Conservation (phyloP, 2,329 filamentous ascomycete species). For the Xylaria arbuscula region DNA sequence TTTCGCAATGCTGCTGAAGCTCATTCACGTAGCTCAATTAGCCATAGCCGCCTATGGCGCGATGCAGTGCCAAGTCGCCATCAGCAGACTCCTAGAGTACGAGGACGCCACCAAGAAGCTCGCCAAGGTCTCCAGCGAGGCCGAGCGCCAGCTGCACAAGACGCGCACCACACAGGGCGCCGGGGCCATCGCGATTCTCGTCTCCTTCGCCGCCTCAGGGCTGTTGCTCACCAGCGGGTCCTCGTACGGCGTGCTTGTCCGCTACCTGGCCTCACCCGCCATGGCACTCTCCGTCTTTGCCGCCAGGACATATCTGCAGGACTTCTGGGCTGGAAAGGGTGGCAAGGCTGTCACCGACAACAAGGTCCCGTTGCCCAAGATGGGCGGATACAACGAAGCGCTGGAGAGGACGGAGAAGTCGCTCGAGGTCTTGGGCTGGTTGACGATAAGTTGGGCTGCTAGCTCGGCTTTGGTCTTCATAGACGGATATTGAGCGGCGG, state of each 20-base stretch:
- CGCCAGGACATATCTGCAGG: slow-evolving; percentile 39
- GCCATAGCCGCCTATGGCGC: slow-evolving; percentile 56
- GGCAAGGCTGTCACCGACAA: slow-evolving; percentile 36
- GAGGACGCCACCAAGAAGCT: slow-evolving; percentile 58
- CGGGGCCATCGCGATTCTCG: slow-evolving; percentile 52
- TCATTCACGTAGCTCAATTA: slow-evolving; percentile 54
- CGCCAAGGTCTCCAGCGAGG: slow-evolving; percentile 57
- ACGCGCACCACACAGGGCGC: slow-evolving; percentile 58
- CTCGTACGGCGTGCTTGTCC: slow-evolving; percentile 34
- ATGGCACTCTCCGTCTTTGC: slow-evolving; percentile 37
- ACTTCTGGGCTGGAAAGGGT: slow-evolving; percentile 41
- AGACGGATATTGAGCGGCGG: slow-evolving; percentile 37
- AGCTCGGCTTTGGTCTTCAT: slow-evolving; percentile 40
- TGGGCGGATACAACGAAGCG: slow-evolving; percentile 46
- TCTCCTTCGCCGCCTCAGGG: slow-evolving; percentile 40
- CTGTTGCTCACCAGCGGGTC: slow-evolving; percentile 34
- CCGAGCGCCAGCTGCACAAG: slow-evolving; percentile 55
- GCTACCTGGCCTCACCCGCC: slow-evolving; percentile 36
- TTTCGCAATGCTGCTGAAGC: slow-evolving; percentile 43
- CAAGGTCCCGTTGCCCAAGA: slow-evolving; percentile 44
- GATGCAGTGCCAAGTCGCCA: slow-evolving; percentile 55
- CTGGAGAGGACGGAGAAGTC: slow-evolving; percentile 40
- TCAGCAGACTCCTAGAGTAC: slow-evolving; percentile 58
- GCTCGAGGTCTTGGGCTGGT: slow-evolving; percentile 41
- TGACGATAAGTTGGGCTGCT: slow-evolving; percentile 42